Evolutionary conservation across 2,329 filamentous ascomycete species (phyloP), one percentile per base, ranked within the genome.

Genomic region (Trichoderma simmonsii): DNA sequence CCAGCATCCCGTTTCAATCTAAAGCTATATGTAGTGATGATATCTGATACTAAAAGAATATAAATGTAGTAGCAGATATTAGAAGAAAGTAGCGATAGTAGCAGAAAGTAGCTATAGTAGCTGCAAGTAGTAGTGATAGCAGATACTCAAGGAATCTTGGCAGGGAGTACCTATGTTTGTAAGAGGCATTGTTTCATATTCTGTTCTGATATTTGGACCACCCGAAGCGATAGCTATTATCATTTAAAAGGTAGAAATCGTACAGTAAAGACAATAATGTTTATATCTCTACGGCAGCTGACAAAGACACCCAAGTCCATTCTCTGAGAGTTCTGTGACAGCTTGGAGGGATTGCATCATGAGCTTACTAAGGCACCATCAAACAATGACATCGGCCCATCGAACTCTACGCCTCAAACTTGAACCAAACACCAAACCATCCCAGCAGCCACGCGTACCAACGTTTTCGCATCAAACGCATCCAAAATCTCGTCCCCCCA

Each of bases 331-430:
- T 51, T 24, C 48, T 21, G n/a, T 51, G n/a, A 51, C 48, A 51
- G 43, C n/a, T 14, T 7, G 48, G 11, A 11, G 30, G 18, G 18
- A 51, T 54, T 34, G 66, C 57, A 70, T 70, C 57, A 62, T 51
- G 66, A 60, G 66, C 66, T 70, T 43, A 70, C 66, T 70, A 70
- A 70, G 39, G 57, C 28, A 36, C 30, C 5, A 14, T 51, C 21
- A 14, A n/a, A 34, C 51, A 43, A 57, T 70, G 67, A 70, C 67
- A 70, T 70, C 56, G 36, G 28, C 67, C 28, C 64, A 14, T 70
- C 39, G 3, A 51, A 51, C 64, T 69, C 67, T 24, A 54, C 18
- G 32, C 12, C 39, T 54, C 57, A 54, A 54, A 54, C 67, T 59
- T 67, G 15, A 39, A 39, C 15, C 18, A 57, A 39, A 61, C 39